Percentiles rank a stretch among this genome's conserved stretches.
Conservation (phyloP, 495 filamentous ascomycete species). For the Clohesyomyces aquaticus region DNA sequence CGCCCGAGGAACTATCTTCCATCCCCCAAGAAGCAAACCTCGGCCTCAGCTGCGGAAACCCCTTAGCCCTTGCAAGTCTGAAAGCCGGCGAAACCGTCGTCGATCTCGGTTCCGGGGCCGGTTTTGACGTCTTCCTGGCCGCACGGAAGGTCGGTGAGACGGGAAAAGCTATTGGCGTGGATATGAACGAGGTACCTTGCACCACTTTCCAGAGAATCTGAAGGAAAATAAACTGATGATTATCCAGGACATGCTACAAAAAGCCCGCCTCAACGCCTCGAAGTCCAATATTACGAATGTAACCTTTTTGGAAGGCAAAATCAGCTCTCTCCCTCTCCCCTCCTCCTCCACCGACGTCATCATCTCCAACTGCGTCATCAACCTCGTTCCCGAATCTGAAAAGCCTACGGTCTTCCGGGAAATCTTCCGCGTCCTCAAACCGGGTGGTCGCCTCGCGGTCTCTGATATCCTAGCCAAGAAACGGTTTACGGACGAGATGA, state of each 20-base stretch:
- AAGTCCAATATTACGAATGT: slow-evolving; percentile 53
- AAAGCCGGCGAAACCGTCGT: slow-evolving; percentile 64
- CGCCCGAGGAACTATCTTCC: slow-evolving; percentile 55
- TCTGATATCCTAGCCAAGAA: slow-evolving; percentile 66
- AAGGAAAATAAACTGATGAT: no score
- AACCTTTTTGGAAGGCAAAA: slow-evolving; percentile 57
- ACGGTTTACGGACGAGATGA: slow-evolving; percentile 55
- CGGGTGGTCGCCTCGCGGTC: slow-evolving; percentile 65
- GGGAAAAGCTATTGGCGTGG: slow-evolving; percentile 64
- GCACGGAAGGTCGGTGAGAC: slow-evolving; percentile 57
- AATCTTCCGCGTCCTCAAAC: slow-evolving; percentile 64
- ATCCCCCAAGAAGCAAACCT: slow-evolving; percentile 64
- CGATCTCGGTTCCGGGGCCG: slow-evolving; percentile 66
- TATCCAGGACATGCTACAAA: slow-evolving; percentile 61
- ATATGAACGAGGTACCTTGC: slow-evolving; percentile 69
- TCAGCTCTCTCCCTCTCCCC: slow-evolving; percentile 55
- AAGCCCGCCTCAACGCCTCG: slow-evolving; percentile 51
- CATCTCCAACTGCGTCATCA: slow-evolving; percentile 69
- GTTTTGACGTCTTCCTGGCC: slow-evolving; percentile 68
- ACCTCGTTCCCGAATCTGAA: slow-evolving; percentile 62
- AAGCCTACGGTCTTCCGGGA: slow-evolving; percentile 63
- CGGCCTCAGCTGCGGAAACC: slow-evolving; percentile 71
- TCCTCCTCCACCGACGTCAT: slow-evolving; percentile 57
- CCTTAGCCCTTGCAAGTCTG: slow-evolving; percentile 59
- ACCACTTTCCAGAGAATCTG: no score